phyloP scores from a whole-genome alignment of 495 filamentous ascomycete genomes.

The Parathielavia hyrcaniae region DNA sequence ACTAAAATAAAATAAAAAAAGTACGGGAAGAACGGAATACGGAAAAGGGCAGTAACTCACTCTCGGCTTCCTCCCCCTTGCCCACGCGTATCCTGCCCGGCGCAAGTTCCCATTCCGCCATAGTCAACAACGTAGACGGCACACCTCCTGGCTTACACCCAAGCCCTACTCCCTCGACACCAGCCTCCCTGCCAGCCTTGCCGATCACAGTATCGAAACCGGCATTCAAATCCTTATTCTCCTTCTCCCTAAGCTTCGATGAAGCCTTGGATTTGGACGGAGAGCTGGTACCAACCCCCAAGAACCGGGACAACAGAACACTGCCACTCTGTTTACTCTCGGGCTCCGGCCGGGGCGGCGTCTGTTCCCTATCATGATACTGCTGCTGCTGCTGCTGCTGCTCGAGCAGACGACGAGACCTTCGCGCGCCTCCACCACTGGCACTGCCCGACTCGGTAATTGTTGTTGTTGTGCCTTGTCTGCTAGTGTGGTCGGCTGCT shows the following conservation, averaged over 20 bases:
- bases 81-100: slow-evolving; percentile 14
- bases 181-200: neutral
- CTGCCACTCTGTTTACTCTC: no score
- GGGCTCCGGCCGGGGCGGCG: neutral
- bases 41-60: slow-evolving; percentile 1
- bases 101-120: slow-evolving; percentile 19
- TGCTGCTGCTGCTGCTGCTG: neutral
- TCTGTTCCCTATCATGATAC: no score
- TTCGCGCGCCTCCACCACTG: neutral
- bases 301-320: no score
- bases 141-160: neutral
- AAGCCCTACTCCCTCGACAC: neutral
- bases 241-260: neutral
- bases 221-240: neutral
- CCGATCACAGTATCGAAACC: neutral
- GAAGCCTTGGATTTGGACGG: neutral
- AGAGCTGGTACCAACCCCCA: neutral
- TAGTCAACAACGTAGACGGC: neutral
- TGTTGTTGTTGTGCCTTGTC: neutral
- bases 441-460: neutral
- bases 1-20: no score
- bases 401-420: slow-evolving; percentile 1
- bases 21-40: neutral
- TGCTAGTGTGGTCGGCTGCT: neutral
- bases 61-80: neutral